Evolutionary conservation across 441 rosid species (phyloP), one percentile per base, ranked within the genome.

Genomic region (Eutrema salsugineum): DNA sequence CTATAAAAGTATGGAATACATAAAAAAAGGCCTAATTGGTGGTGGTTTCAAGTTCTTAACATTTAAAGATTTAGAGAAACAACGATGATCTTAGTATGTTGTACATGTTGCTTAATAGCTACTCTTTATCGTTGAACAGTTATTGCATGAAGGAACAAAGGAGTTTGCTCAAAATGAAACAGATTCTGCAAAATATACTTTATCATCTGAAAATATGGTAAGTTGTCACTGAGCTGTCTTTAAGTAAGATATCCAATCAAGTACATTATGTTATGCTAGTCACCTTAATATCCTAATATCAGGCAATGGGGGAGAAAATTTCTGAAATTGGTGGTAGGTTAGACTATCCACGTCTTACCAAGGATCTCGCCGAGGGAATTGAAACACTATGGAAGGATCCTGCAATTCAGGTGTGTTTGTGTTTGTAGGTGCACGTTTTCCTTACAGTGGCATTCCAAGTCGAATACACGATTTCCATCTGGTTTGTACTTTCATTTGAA

Each of bases 351-450:
- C 51, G 56, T 71, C 90, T 94, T 53, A 87, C 90, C 35, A 84
- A 81, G 79, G 94, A 92, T 73, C 88, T 92, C 44, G 96, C 93
- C 0, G 76, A 71, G 68, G 94, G 87, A 51, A 87, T 92, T 28
- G 96, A 90, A 82, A 82, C 87, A 71, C 74, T 94, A 49, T 94
- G 99, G 99, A 89, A 86, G 53, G 98, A 94, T 80, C 80, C 89
- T 64, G 98, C 99, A 56, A 89, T 94, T 73, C 97, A 94, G 96
- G 99, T 90, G 51, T 65, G 70, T 30, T 30, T 32, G 6, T 57
- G 39, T 48, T n/a, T n/a, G 43, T 32, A 5, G 0, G 5, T 40
- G 47, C 8, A 0, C 42, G 20, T 62, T 20, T 61, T 42, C 33
- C 8, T 28, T 38, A 20, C 11, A 6, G 6, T 35, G 1, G 20